These are phyloP conservation scores for Moringa oleifera DNA, from an alignment of 345 rosid genomes.

Conservation along the genomic window DNA sequence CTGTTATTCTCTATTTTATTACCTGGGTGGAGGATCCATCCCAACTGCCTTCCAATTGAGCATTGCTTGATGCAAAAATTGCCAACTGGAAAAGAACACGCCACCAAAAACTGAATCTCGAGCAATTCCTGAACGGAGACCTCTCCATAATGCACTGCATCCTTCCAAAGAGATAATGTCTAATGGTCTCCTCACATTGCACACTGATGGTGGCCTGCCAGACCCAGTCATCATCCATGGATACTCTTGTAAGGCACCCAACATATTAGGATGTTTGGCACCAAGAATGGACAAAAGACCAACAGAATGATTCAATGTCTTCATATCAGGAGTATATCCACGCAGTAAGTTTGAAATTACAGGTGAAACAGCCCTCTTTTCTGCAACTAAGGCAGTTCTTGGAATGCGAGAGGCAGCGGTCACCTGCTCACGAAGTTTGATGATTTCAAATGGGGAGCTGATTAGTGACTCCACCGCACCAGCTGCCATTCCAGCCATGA, in stretches of 20 bases:
- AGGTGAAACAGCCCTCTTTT: slow-evolving; percentile 35
- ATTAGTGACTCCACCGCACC: slow-evolving; percentile 73
- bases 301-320: slow-evolving; percentile 51
- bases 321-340: slow-evolving; percentile 60
- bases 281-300: slow-evolving; percentile 68
- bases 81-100: slow-evolving; percentile 84
- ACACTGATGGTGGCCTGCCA: slow-evolving; percentile 77
- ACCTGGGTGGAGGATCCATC: slow-evolving; percentile 87
- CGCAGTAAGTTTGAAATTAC: slow-evolving; percentile 38
- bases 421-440: slow-evolving; percentile 78
- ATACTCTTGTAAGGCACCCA: slow-evolving; percentile 58
- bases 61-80: slow-evolving; percentile 66
- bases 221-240: slow-evolving; percentile 99
- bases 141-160: slow-evolving; percentile 72
- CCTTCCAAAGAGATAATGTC: slow-evolving; percentile 81
- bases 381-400: slow-evolving; percentile 26
- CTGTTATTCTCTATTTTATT: neutral
- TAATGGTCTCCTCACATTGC: slow-evolving; percentile 52
- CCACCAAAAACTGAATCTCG: slow-evolving; percentile 84
- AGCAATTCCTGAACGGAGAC: slow-evolving; percentile 63
- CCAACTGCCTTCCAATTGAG: slow-evolving; percentile 82
- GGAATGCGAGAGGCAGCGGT: slow-evolving; percentile 57
- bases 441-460: slow-evolving; percentile 74
- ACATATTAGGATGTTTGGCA: slow-evolving; percentile 62
- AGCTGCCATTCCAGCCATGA: slow-evolving; percentile 71